Evolutionary conservation across 2,329 filamentous ascomycete genomes (phyloP), one percentile per base, ranked within the genome.

Genomic region (Teratosphaeria viscida): DNA sequence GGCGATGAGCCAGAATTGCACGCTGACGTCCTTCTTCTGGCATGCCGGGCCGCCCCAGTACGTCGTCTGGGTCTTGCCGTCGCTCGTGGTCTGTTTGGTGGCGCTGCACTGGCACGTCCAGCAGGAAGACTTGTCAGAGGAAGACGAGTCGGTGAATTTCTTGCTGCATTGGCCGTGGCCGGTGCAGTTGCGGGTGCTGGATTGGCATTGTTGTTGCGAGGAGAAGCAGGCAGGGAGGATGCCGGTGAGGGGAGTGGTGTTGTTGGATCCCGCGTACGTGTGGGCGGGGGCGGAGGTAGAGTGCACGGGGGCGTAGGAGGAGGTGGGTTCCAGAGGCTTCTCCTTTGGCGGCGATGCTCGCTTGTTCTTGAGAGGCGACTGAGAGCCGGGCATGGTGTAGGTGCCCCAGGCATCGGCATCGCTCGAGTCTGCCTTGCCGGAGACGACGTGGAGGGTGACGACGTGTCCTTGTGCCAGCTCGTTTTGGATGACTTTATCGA

Each of bases 1-100:
- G 12, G 84, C 82, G 67, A 99, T 85, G 56, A 99, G 78, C 84
- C 91, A 95, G 77, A 99, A 97, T 5, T 88, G 86, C 32, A 86
- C 83, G 72, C 90, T 95, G 57, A 97, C 79, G 71, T 99, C 92
- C 73, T 87, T 83, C 84, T 97, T 99, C 72, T 94, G 85, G 78
- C 94, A 99, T 54, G 88, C 87, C 43, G 84, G 79, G 16, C 94
- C 94, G 56, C 86, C 92, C 90, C 91, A 97, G 70, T 86, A 81
- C 0, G 84, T 84, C 14, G 85, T 83, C 73, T 85, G 85, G 43
- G 81, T 77, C 16, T 75, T 79, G 53, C 79, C 77, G 57, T 80
- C 77, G 37, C 75, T 72, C 58, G 77, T 73, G 56, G 77, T 73
- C 58, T 79, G 72, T 19, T 80, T 74, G 1, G 85, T 88, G 52